Evolutionary conservation across 2,329 filamentous ascomycete genomes (phyloP).

Genomic region (Cadophora malorum): DNA sequence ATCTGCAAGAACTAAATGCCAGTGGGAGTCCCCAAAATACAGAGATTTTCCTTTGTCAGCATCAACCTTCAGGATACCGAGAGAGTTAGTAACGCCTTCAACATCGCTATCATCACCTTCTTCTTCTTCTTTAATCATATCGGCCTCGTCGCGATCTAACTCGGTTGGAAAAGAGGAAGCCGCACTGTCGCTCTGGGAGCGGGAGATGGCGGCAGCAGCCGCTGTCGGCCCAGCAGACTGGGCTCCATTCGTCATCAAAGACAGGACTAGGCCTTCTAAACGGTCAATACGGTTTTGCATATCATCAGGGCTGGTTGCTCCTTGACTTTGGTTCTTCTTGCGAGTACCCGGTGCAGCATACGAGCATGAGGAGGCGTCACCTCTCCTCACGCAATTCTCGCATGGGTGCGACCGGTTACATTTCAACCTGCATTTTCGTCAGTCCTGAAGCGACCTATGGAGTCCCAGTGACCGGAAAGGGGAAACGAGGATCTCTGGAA

Average conservation of each 20-base stretch:
- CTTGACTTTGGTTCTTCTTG: slow-evolving; percentile 74
- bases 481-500: slow-evolving; percentile 23
- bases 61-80: slow-evolving; percentile 85
- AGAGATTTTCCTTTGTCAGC: slow-evolving; percentile 75
- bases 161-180: slow-evolving; percentile 39
- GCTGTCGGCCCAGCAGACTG: slow-evolving; percentile 66
- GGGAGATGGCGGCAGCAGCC: slow-evolving; percentile 53
- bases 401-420: slow-evolving; percentile 92
- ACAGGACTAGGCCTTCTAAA: slow-evolving; percentile 88
- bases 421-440: slow-evolving; percentile 68
- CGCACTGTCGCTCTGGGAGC: slow-evolving; percentile 47
- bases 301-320: slow-evolving; percentile 77
- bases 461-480: slow-evolving; percentile 28
- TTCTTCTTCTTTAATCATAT: slow-evolving; percentile 61
- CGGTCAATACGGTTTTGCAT: slow-evolving; percentile 99
- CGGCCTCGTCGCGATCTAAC: slow-evolving; percentile 65
- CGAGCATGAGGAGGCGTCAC: slow-evolving; percentile 79
- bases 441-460: slow-evolving; percentile 38
- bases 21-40: slow-evolving; percentile 83
- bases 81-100: slow-evolving; percentile 73
- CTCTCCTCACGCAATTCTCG: slow-evolving; percentile 92
- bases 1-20: slow-evolving; percentile 79
- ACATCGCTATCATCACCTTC: slow-evolving; percentile 70
- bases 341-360: slow-evolving; percentile 76
- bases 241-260: slow-evolving; percentile 90